phyloP scores from a whole-genome alignment of 768 basidiomycete species.

The Hortiboletus campestris region DNA sequence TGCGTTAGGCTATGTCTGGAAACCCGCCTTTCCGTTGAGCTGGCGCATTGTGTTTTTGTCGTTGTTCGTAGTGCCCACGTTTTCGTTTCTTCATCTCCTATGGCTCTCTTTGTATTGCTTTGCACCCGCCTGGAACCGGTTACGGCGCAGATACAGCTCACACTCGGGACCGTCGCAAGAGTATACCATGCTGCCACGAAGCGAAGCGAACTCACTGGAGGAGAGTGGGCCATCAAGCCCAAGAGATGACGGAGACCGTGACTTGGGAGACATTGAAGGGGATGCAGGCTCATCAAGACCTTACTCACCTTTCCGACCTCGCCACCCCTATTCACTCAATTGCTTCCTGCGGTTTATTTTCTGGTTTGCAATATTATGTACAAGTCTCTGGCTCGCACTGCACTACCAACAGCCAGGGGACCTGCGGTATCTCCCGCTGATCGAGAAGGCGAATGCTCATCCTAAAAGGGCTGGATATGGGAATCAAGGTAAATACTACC shows the following conservation, averaged over 20 bases:
- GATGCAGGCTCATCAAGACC: not conserved
- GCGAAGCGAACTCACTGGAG: conserved; percentile 6
- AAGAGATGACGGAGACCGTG: not conserved
- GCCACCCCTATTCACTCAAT: not conserved
- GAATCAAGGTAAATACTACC: conserved; percentile 7
- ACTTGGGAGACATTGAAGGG: not conserved
- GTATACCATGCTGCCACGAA: conserved; percentile 10
- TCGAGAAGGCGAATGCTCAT: conserved; percentile 12
- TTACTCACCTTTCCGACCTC: not conserved
- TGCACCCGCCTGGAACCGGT: not conserved
- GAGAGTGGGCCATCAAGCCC: not conserved
- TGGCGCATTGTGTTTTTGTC: conserved; percentile 18
- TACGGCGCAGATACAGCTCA: not conserved
- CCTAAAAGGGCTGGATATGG: conserved; percentile 15
- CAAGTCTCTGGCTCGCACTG: conserved; percentile 1
- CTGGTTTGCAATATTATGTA: conserved; percentile 5
- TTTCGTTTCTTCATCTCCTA: conserved; percentile 10
- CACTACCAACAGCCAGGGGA: conserved; percentile 7
- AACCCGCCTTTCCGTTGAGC: conserved; percentile 16
- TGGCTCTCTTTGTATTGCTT: not conserved
- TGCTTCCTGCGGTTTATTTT: not conserved
- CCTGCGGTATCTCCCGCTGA: conserved; percentile 11
- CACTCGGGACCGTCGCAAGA: not conserved
- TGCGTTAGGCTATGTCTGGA: conserved; percentile 5
- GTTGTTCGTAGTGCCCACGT: conserved; percentile 10